Evolutionary conservation across 257 asterid genomes (phyloP), one percentile per base, ranked within the genome.

Genomic region (Datura wrightii): DNA sequence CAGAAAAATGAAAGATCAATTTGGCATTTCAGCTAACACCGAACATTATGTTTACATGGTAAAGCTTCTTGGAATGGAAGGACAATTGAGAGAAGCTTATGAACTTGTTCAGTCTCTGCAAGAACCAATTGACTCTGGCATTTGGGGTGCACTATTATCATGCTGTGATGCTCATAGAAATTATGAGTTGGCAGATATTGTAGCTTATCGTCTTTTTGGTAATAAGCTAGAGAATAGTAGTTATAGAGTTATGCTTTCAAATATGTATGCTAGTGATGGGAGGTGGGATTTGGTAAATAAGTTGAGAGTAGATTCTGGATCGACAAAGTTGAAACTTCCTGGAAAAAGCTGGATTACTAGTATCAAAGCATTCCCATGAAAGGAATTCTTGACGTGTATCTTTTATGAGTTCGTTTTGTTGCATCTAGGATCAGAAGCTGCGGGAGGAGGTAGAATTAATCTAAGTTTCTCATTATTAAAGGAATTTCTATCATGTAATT

Each of bases 41-140:
- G 95, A 93, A 88, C 98, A 96, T 89, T 85, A 87, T 84, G 91
- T 96, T 81, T 88, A 92, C 91, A 91, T 92, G 92, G 95, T 94
- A 84, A 96, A 92, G 92, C 93, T 96, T 91, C 93, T 96, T 18
- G 99, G 99, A 59, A 93, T 89, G 95, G 88, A 88, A 82, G 98
- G 96, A 50, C 92, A 92, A 82, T 60, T 91, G 83, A 86, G 84
- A 44, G 94, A 92, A 90, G 98, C 97, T 84, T 90, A 92, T 86
- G 87, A 88, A 70, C 90, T 93, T 72, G 66, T 92, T 54, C 88
- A 83, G 53, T 87, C 92, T 5, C 39, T 92, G 79, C 83, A 83
- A 0, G 91, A 84, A 82, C 94, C 95, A 0, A 93, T 90, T 82
- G 85, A 91, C 83, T 83, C 89, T 4, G 90, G 94, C 83, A 74